Conservation (phyloP, 2,329 filamentous ascomycete species). For the Ophiocordyceps unilateralis region DNA sequence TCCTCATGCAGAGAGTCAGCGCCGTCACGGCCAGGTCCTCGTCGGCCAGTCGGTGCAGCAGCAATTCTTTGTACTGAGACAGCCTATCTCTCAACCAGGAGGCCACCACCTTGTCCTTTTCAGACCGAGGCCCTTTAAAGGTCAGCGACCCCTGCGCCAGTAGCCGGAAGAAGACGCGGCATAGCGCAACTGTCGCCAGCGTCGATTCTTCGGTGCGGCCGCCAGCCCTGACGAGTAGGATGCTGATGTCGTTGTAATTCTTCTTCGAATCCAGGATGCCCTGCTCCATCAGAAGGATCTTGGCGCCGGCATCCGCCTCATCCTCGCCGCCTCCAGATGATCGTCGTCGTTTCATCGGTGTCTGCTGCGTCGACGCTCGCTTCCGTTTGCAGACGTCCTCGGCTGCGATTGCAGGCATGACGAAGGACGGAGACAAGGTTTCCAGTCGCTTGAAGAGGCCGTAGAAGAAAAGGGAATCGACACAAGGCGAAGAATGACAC, state of each 20-base stretch:
- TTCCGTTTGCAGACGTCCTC: constrained; percentile 30
- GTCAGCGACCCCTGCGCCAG: constrained; percentile 56
- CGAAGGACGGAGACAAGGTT: too few species aligned
- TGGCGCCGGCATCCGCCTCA: constrained; percentile 32
- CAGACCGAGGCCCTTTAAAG: constrained; percentile 45
- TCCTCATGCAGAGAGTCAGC: constrained; percentile 64
- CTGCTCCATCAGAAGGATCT: constrained; percentile 59
- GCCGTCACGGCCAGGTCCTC: constrained; percentile 51
- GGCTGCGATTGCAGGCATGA: constrained; percentile 10
- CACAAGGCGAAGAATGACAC: too few species aligned
- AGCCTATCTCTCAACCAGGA: constrained; percentile 66
- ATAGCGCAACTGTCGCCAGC: constrained; percentile 63
- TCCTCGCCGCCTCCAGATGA: constrained; percentile 23
- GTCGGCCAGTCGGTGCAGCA: constrained; percentile 44
- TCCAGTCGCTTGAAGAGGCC: too few species aligned
- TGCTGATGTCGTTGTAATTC: constrained; percentile 80
- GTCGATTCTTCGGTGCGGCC: constrained; percentile 36
- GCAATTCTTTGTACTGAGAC: constrained; percentile 47
- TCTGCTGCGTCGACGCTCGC: constrained; percentile 22
- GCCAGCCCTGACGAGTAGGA: constrained; percentile 40
- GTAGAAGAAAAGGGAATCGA: too few species aligned
- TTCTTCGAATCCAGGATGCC: constrained; percentile 74
- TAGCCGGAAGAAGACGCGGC: constrained; percentile 70
- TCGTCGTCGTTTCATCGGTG: constrained; percentile 32
- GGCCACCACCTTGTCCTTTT: constrained; percentile 58